Conservation (phyloP, 2,329 filamentous ascomycete species). For the Sphaerulina musiva region DNA sequence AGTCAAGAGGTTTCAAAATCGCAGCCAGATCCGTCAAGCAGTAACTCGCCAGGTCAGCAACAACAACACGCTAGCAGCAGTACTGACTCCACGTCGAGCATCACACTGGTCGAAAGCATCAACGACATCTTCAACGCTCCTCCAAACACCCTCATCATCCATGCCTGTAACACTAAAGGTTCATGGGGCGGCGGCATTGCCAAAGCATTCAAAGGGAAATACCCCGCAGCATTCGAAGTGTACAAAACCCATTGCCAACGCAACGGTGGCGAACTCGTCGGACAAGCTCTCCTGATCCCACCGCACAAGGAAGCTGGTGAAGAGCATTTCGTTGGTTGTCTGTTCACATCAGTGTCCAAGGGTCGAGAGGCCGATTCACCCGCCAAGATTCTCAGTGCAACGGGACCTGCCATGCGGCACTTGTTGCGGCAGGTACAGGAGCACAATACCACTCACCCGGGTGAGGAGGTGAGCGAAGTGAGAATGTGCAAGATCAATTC, state of each 20-base stretch:
- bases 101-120: slow-evolving; percentile 19
- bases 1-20: background rate
- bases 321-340: slow-evolving; percentile 51
- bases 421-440: slow-evolving; percentile 41
- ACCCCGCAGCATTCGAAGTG: slow-evolving; percentile 45
- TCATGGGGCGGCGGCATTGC: slow-evolving; percentile 56
- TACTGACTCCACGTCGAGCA: background rate
- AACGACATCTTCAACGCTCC: slow-evolving; percentile 52
- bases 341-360: slow-evolving; percentile 51
- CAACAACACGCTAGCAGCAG: background rate
- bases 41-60: background rate
- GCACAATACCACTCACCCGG: slow-evolving; percentile 18
- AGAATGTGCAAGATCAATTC: slow-evolving; percentile 44
- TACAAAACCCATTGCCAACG: slow-evolving; percentile 46
- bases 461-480: slow-evolving; percentile 14
- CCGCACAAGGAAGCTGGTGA: slow-evolving; percentile 35
- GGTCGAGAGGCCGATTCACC: slow-evolving; percentile 42
- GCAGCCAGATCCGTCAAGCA: background rate
- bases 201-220: slow-evolving; percentile 43
- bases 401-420: slow-evolving; percentile 44
- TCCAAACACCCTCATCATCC: slow-evolving; percentile 46
- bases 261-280: slow-evolving; percentile 32
- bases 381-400: slow-evolving; percentile 45
- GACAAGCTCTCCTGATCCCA: slow-evolving; percentile 50
- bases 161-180: slow-evolving; percentile 55